Evolutionary conservation across 2,329 filamentous ascomycete species (phyloP).

Genomic region (Sphaerulina vaccinii): DNA sequence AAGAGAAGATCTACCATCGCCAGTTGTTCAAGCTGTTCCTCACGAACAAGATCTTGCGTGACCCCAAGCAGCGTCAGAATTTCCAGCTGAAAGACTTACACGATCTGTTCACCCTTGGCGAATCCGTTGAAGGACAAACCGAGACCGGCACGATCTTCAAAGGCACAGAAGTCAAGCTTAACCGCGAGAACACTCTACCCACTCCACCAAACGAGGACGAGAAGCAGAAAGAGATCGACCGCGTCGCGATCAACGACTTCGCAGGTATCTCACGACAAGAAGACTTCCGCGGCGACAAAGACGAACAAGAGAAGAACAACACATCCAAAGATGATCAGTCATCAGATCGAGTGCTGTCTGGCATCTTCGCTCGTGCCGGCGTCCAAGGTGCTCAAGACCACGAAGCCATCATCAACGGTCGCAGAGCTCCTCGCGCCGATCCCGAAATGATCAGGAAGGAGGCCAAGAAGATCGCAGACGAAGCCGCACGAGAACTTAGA

Average conservation of each 20-base stretch:
- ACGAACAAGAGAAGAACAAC: conserved; percentile 28
- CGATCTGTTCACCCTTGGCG: conserved; percentile 81
- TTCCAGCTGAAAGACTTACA: conserved; percentile 89
- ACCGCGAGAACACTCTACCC: conserved; percentile 32
- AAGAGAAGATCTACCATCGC: conserved; percentile 98
- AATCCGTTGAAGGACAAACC: conserved; percentile 64
- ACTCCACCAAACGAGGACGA: conserved; percentile 33
- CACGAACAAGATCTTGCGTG: conserved; percentile 91
- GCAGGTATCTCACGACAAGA: conserved; percentile 47
- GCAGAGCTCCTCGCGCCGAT: conserved; percentile 66
- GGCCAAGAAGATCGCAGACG: conserved; percentile 73
- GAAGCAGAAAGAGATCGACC: conserved; percentile 14
- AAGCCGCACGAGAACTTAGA: conserved; percentile 74
- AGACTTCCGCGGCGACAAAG: conserved; percentile 39
- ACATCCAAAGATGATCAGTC: conserved; percentile 32
- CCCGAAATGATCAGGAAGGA: conserved; percentile 76
- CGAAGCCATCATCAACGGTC: conserved; percentile 81
- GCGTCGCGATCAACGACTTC: conserved; percentile 34
- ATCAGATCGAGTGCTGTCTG: conserved; percentile 79
- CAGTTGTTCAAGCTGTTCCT: conserved; percentile 99
- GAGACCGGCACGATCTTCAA: conserved; percentile 86
- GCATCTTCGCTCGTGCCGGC: conserved; percentile 80
- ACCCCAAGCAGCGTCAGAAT: conserved; percentile 87
- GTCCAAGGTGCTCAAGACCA: conserved; percentile 93
- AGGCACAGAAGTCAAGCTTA: conserved; percentile 74